Evolutionary conservation across 2,329 filamentous ascomycete genomes (phyloP).

Genomic region (Aspergillus ruber): DNA sequence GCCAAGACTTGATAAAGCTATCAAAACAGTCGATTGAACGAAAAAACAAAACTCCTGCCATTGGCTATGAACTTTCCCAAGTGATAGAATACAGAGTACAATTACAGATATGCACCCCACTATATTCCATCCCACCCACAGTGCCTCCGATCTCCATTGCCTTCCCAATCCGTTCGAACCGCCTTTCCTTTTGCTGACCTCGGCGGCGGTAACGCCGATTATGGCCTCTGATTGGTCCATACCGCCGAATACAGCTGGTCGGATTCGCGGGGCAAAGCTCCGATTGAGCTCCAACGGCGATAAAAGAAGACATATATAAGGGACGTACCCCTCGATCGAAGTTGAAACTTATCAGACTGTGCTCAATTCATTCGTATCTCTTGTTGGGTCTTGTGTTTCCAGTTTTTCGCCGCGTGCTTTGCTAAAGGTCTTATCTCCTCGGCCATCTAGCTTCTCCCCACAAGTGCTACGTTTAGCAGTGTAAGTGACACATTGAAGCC

Average conservation of each 20-base stretch:
- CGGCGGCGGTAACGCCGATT: background rate
- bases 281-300: background rate
- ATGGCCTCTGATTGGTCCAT: background rate
- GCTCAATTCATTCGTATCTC: background rate
- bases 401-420: background rate
- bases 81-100: background rate
- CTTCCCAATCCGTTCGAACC: background rate
- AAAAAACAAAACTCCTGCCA: background rate
- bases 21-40: background rate
- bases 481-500: too few species aligned
- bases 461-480: too few species aligned
- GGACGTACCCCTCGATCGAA: background rate
- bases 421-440: background rate
- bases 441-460: too few species aligned
- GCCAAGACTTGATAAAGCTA: background rate
- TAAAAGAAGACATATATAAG: background rate
- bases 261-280: background rate
- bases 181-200: background rate
- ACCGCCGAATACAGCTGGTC: background rate
- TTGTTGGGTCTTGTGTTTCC: background rate
- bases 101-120: background rate
- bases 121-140: background rate
- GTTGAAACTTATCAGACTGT: background rate
- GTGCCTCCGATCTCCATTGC: background rate
- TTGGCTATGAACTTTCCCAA: background rate